Conservation (phyloP, 2,329 filamentous ascomycete genomes). For the Cyphellophora europaea region DNA sequence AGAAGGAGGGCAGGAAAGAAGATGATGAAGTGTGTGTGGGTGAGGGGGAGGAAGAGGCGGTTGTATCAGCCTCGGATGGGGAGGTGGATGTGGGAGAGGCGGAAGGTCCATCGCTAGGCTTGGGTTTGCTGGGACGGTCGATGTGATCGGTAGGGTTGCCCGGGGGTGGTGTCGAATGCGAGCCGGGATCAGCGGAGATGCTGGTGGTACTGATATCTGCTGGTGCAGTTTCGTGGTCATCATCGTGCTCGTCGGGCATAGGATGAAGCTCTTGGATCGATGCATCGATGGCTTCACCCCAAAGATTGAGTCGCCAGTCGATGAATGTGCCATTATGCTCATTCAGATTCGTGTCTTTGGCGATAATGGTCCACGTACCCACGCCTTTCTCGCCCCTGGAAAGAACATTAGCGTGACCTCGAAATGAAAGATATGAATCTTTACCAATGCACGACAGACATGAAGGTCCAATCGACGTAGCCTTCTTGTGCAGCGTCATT, state of each 20-base stretch:
- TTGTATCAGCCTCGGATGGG: conserved; percentile 19
- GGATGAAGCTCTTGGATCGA: conserved; percentile 65
- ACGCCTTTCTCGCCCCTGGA: conserved; percentile 74
- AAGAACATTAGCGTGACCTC: too few relatives aligned
- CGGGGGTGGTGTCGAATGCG: conserved; percentile 34
- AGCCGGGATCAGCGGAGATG: conserved; percentile 32
- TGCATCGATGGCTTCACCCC: conserved; percentile 78
- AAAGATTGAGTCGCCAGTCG: conserved; percentile 90
- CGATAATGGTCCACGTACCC: conserved; percentile 82
- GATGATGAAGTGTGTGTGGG: conserved; percentile 7
- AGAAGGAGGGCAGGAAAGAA: conserved; percentile 68
- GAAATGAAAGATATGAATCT: conserved; percentile 23
- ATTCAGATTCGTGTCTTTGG: conserved; percentile 78
- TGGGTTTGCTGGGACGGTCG: conserved; percentile 54
- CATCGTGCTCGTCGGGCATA: conserved; percentile 72
- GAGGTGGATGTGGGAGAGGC: conserved; percentile 19
- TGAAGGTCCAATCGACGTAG: conserved; percentile 96
- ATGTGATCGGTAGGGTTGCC: conserved; percentile 53
- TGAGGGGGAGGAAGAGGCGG: conserved; percentile 21
- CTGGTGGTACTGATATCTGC: conserved; percentile 55
- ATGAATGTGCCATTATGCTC: conserved; percentile 66
- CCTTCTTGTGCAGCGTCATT: conserved; percentile 58
- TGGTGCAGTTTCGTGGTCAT: conserved; percentile 59
- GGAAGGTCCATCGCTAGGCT: conserved; percentile 32
- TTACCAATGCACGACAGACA: conserved; percentile 94